phyloP scores from a whole-genome alignment of 495 filamentous ascomycete species.

The Neurospora sp. region DNA sequence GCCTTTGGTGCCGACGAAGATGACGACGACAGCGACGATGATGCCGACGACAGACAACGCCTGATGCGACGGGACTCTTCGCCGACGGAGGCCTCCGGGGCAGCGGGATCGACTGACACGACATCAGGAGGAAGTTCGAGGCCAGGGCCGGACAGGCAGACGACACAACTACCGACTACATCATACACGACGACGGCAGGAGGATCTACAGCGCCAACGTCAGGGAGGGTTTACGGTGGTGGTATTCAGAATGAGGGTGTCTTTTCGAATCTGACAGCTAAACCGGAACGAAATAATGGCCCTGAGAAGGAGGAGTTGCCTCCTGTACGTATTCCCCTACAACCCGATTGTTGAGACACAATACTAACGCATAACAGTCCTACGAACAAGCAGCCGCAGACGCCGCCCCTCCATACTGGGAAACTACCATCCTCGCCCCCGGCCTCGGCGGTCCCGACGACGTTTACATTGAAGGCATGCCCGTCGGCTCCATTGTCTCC shows the following conservation, averaged over 20 bases:
- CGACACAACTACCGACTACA: conserved; percentile 21
- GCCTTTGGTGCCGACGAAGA: conserved; percentile 74
- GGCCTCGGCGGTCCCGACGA: conserved; percentile 74
- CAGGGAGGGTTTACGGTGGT: conserved; percentile 46
- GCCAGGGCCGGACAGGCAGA: conserved; percentile 6
- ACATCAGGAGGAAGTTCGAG: conserved; percentile 1
- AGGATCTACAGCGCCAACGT: conserved; percentile 15
- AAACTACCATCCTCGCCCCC: conserved; percentile 92
- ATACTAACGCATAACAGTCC: conserved; percentile 47
- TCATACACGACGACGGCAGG: conserved; percentile 8
- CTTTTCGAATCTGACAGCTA: conserved; percentile 88
- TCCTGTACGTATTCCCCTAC: conserved; percentile 54
- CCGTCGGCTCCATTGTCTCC: conserved; percentile 88
- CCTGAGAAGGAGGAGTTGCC: conserved; percentile 69
- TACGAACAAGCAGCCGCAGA: conserved; percentile 98
- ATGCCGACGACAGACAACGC: conserved; percentile 74
- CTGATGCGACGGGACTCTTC: conserved; percentile 64
- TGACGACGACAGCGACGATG: conserved; percentile 61
- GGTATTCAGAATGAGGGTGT: conserved; percentile 79
- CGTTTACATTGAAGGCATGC: conserved; percentile 91
- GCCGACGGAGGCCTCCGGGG: conserved; percentile 14
- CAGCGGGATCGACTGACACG: conserved; percentile 6
- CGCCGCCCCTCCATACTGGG: conserved; percentile 95
- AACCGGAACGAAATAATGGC: conserved; percentile 78
- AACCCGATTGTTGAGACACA: background rate